A percentile compares a stretch with the other conserved stretches of the same genome.
phyloP scores from a whole-genome alignment of 2,329 filamentous ascomycete species.

The Septoria linicola region DNA sequence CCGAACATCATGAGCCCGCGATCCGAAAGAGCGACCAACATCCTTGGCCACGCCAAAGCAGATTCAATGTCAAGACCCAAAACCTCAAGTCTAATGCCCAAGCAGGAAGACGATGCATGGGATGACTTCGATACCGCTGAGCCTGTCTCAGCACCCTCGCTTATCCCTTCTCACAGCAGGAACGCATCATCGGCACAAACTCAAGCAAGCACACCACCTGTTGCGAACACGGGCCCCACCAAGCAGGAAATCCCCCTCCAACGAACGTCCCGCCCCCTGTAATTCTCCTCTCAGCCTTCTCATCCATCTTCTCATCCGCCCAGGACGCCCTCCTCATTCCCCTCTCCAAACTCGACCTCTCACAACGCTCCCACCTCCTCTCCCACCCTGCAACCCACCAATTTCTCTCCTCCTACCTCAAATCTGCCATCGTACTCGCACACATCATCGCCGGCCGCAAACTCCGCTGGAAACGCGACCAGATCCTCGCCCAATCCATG shows the following conservation, averaged over 20 bases:
- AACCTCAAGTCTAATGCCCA: conserved; percentile 11
- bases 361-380: conserved; percentile 64
- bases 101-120: conserved; percentile 39
- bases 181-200: neutral
- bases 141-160: conserved; percentile 9
- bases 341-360: conserved; percentile 47
- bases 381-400: conserved; percentile 57
- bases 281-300: conserved; percentile 74
- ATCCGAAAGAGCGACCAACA: conserved; percentile 15
- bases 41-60: conserved; percentile 17
- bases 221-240: too few relatives aligned
- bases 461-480: conserved; percentile 86
- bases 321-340: conserved; percentile 65
- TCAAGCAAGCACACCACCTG: too few relatives aligned
- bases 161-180: conserved; percentile 1
- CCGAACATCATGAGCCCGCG: conserved; percentile 17
- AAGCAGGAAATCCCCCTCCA: conserved; percentile 53
- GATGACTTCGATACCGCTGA: conserved; percentile 44
- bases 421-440: conserved; percentile 66
- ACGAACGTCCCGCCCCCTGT: conserved; percentile 88
- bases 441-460: conserved; percentile 82
- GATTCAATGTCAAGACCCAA: conserved; percentile 16
- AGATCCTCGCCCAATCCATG: conserved; percentile 81
- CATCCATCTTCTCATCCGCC: conserved; percentile 66
- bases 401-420: conserved; percentile 65